These are phyloP conservation scores for Dioscorea dumetorum DNA, from an alignment of 106 monocot genomes.

Conservation along the genomic window DNA sequence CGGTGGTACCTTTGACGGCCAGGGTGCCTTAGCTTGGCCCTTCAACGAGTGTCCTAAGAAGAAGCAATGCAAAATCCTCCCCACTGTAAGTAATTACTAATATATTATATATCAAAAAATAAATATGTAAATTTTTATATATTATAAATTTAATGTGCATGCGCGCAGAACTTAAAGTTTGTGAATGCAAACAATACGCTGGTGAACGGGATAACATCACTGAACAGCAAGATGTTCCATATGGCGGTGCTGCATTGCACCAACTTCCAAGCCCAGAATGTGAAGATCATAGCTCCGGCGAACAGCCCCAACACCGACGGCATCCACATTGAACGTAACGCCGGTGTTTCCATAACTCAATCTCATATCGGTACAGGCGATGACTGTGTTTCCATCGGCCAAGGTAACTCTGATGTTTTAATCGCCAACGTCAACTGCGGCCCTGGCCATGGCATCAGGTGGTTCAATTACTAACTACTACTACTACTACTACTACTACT, in stretches of 20 bases:
- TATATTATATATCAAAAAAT: too few relatives aligned
- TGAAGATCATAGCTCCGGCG: conserved; percentile 47
- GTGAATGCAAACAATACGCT: conserved; percentile 15
- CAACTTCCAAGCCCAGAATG: conserved; percentile 15
- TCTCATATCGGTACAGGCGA: conserved; percentile 56
- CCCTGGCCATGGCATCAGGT: conserved; percentile 77
- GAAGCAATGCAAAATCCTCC: conserved; percentile 67
- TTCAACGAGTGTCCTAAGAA: conserved; percentile 60
- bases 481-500: background rate
- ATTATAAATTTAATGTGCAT: too few relatives aligned
- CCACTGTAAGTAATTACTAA: conserved; percentile 55
- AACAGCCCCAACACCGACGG: conserved; percentile 81
- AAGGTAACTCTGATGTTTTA: conserved; percentile 19
- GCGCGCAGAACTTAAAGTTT: conserved; percentile 39
- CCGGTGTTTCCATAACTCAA: conserved; percentile 21
- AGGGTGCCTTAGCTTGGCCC: conserved; percentile 59
- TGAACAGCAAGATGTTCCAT: conserved; percentile 72
- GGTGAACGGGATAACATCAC: conserved; percentile 34
- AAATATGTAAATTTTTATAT: background rate
- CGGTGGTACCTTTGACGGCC: conserved; percentile 69
- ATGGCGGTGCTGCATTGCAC: conserved; percentile 18
- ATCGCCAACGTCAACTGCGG: conserved; percentile 42
- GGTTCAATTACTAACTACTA: too few relatives aligned
- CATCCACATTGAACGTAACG: conserved; percentile 47
- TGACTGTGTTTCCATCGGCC: conserved; percentile 74